phyloP scores from a whole-genome alignment of 805 yeast genomes.

The Wickerhamiella parazyma region DNA sequence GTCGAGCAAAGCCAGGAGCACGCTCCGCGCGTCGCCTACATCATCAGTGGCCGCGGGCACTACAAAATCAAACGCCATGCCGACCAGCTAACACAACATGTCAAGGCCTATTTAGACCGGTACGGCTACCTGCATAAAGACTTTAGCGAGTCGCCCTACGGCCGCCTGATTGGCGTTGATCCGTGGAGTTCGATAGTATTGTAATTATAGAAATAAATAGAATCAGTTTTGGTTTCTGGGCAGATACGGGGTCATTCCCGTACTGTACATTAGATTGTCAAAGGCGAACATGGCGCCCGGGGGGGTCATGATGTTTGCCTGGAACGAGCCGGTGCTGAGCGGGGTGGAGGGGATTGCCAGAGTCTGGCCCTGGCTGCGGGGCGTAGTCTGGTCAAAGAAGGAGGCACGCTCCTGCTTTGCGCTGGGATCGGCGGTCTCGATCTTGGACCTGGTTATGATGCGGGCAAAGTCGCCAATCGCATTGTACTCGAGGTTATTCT shows the following conservation, averaged over 20 bases:
- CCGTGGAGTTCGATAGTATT: slow-evolving; percentile 25
- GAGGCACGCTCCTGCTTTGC: background rate
- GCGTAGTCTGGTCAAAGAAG: background rate
- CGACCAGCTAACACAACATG: slow-evolving; percentile 24
- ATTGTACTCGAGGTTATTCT: slow-evolving; percentile 10
- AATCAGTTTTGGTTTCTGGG: slow-evolving; percentile 8
- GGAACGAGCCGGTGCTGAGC: slow-evolving; percentile 8
- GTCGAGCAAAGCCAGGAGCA: slow-evolving; percentile 17
- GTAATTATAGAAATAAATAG: background rate
- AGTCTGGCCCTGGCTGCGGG: slow-evolving; percentile 5
- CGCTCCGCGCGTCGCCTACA: slow-evolving; percentile 22
- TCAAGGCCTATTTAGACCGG: slow-evolving; percentile 25
- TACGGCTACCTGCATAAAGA: slow-evolving; percentile 30
- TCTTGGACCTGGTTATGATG: slow-evolving; percentile 15
- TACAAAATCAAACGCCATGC: slow-evolving; percentile 17
- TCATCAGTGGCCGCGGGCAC: slow-evolving; percentile 26
- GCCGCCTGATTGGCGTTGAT: slow-evolving; percentile 30
- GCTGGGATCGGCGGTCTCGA: slow-evolving; percentile 4
- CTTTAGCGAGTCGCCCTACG: slow-evolving; percentile 26
- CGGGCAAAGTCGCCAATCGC: slow-evolving; percentile 20
- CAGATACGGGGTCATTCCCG: slow-evolving; percentile 22
- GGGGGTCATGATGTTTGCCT: slow-evolving; percentile 15
- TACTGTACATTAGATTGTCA: slow-evolving; percentile 16
- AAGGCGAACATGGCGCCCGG: slow-evolving; percentile 18
- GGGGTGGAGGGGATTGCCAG: slow-evolving; percentile 8